These are phyloP conservation scores for Xylona heveae DNA, from an alignment of 495 filamentous ascomycete genomes.

Conservation along the genomic window DNA sequence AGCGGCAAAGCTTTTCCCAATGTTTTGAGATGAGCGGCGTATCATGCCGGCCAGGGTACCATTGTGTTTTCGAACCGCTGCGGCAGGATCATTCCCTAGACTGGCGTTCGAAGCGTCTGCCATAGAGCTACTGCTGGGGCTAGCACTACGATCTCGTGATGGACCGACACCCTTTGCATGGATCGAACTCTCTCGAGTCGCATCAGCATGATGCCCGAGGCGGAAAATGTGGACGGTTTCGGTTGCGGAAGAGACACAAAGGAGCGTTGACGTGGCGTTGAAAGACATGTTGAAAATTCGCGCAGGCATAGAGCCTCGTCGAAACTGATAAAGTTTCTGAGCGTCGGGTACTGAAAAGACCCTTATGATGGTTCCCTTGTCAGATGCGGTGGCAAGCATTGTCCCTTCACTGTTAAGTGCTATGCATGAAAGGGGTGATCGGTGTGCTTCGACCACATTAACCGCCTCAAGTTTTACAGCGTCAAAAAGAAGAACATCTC, in stretches of 20 bases:
- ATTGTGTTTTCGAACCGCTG: slow-evolving; percentile 11
- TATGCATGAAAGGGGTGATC: slow-evolving; percentile 75
- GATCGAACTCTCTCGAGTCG: slow-evolving; percentile 5
- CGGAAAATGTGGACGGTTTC: slow-evolving; percentile 98
- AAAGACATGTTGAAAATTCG: slow-evolving; percentile 99
- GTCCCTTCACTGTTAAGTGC: slow-evolving; percentile 83
- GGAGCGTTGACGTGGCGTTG: slow-evolving; percentile 76
- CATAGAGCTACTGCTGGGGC: too few species aligned
- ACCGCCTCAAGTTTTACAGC: slow-evolving; percentile 68
- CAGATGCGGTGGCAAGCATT: slow-evolving; percentile 83
- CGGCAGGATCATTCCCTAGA: slow-evolving; percentile 1
- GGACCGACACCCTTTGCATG: background rate
- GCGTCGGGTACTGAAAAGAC: slow-evolving; percentile 80
- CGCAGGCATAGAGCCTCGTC: slow-evolving; percentile 80
- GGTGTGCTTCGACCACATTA: slow-evolving; percentile 86
- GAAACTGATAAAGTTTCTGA: slow-evolving; percentile 86
- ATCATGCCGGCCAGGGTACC: slow-evolving; percentile 68
- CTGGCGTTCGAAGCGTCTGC: too few species aligned
- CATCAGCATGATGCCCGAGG: slow-evolving; percentile 18
- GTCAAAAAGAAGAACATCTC: slow-evolving; percentile 84
- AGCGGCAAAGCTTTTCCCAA: slow-evolving; percentile 74
- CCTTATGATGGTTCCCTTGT: slow-evolving; percentile 92
- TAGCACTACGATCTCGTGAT: too few species aligned
- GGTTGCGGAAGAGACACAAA: slow-evolving; percentile 86
- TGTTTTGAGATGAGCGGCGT: slow-evolving; percentile 87